These are phyloP conservation scores for Nicotiana otophora DNA, from an alignment of 257 asterid genomes.

Conservation along the genomic window DNA sequence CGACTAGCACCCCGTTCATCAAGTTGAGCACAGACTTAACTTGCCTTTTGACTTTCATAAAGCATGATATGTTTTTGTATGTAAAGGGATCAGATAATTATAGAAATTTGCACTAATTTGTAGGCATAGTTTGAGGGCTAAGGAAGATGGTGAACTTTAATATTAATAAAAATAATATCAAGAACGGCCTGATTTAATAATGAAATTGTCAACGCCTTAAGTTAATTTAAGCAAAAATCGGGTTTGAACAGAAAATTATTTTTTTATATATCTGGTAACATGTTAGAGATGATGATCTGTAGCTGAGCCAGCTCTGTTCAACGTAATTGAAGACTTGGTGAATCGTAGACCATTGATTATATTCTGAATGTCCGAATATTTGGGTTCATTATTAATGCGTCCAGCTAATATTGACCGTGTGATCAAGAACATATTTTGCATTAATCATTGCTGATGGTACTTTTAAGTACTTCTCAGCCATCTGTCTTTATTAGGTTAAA, in stretches of 20 bases:
- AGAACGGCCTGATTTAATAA: not conserved
- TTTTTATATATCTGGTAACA: not conserved
- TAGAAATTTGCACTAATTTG: conserved; percentile 11
- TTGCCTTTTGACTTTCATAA: conserved; percentile 36
- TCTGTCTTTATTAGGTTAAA: not conserved
- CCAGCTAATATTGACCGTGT: conserved; percentile 25
- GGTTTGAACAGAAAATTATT: not conserved
- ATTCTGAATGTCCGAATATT: conserved; percentile 22
- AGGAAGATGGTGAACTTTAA: conserved; percentile 20
- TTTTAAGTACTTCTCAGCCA: not conserved
- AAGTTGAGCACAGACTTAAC: conserved; percentile 22
- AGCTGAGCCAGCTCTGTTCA: not conserved
- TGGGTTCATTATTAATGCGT: conserved; percentile 17
- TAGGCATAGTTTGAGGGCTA: conserved; percentile 40
- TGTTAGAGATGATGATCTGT: conserved; percentile 20
- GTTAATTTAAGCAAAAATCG: not conserved
- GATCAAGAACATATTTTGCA: conserved; percentile 10
- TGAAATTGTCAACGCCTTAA: conserved; percentile 5
- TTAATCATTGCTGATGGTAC: not conserved
- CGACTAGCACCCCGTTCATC: conserved; percentile 9
- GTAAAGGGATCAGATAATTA: conserved; percentile 13
- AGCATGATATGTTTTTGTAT: conserved; percentile 25
- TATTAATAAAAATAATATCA: not conserved
- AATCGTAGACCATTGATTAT: conserved; percentile 12
- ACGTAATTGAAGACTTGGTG: not conserved